Evolutionary conservation across 208 protist genomes (phyloP).

Genomic region (Trichomonas vaginalis): DNA sequence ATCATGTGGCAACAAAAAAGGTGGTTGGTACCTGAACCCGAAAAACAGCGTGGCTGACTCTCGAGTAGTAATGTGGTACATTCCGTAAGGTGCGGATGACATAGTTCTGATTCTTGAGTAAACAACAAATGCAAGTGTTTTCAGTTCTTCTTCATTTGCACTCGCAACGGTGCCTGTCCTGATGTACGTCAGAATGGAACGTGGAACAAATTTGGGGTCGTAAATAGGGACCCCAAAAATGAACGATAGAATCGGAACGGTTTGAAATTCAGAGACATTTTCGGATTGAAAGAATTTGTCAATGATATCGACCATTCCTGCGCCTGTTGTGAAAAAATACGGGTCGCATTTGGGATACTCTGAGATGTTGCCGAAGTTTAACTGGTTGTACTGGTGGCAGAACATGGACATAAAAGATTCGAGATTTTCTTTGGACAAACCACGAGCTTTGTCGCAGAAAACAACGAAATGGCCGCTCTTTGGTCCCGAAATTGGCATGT

Average conservation of each 20-base stretch:
- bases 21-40: not conserved
- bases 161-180: not conserved
- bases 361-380: not conserved
- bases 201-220: not conserved
- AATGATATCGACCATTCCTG: not conserved
- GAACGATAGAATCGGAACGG: not conserved
- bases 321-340: not conserved
- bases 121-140: not conserved
- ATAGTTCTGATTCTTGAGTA: not conserved
- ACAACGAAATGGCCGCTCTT: not conserved
- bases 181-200: not conserved
- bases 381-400: not conserved
- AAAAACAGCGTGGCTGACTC: not conserved
- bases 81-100: not conserved
- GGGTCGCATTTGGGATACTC: not conserved
- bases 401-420: not conserved
- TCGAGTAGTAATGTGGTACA: not conserved
- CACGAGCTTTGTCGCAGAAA: not conserved
- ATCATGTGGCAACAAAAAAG: not conserved
- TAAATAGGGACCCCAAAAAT: not conserved
- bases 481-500: not conserved
- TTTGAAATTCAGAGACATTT: not conserved
- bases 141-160: not conserved
- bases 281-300: not conserved
- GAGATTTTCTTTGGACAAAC: not conserved